A percentile compares a stretch with the other conserved stretches of the same genome.
phyloP scores from a whole-genome alignment of 2,329 filamentous ascomycete species.

The Erysiphe pisi region DNA sequence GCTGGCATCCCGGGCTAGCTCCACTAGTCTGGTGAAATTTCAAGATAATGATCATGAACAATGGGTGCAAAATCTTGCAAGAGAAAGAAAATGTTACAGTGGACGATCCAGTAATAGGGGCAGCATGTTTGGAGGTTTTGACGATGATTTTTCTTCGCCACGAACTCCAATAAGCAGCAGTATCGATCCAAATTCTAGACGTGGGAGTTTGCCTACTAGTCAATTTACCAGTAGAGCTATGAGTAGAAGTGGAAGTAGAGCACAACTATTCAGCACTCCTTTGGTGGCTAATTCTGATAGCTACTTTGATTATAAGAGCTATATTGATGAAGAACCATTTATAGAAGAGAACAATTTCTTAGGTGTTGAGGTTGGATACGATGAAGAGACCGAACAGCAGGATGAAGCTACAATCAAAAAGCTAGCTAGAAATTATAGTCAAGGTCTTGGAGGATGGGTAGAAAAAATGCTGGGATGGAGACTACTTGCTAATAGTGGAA shows the following conservation, averaged over 20 bases:
- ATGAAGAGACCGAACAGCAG: conserved; percentile 43
- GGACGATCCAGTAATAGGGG: conserved; percentile 34
- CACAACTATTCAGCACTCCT: conserved; percentile 35
- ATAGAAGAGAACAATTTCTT: conserved; percentile 50
- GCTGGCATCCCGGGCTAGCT: conserved; percentile 55
- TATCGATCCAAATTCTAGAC: conserved; percentile 37
- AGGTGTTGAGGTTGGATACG: conserved; percentile 49
- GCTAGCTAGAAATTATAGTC: conserved; percentile 46
- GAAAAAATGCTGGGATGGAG: conserved; percentile 49
- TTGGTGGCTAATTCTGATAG: conserved; percentile 41
- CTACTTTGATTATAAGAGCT: conserved; percentile 39
- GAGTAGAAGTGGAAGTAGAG: conserved; percentile 41
- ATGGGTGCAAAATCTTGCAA: conserved; percentile 44
- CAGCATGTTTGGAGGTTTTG: conserved; percentile 35
- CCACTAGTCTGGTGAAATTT: conserved; percentile 49
- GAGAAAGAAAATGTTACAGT: conserved; percentile 44
- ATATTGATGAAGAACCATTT: conserved; percentile 37
- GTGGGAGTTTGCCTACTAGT: conserved; percentile 43
- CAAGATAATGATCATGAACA: conserved; percentile 46
- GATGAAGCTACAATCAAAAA: conserved; percentile 51
- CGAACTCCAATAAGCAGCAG: conserved; percentile 35
- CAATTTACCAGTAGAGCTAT: conserved; percentile 39
- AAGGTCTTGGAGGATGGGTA: conserved; percentile 49
- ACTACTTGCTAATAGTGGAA: conserved; percentile 49
- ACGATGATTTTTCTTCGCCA: conserved; percentile 37